These are phyloP conservation scores for Orbilia brochopaga DNA, from an alignment of 2,329 filamentous ascomycete species.

Conservation along the genomic window DNA sequence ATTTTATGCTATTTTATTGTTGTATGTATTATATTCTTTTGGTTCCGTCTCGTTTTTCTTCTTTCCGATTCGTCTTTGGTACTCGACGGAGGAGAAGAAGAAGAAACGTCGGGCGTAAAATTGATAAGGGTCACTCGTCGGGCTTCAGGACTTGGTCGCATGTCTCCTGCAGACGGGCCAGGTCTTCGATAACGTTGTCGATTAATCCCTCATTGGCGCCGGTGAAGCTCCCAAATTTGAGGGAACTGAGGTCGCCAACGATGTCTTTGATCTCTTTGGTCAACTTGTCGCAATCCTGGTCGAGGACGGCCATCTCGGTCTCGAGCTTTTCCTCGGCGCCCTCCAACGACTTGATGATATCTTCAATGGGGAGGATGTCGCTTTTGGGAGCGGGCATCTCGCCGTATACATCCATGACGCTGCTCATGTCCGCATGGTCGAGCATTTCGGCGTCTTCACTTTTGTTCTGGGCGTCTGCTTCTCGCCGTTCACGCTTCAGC, in stretches of 20 bases:
- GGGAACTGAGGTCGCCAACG: slow-evolving; percentile 77
- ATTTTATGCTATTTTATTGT: background rate
- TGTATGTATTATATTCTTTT: no score
- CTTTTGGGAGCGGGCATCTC: slow-evolving; percentile 20
- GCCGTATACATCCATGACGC: slow-evolving; percentile 60
- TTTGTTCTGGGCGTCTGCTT: slow-evolving; percentile 64
- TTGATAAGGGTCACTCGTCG: slow-evolving; percentile 13
- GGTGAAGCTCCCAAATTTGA: slow-evolving; percentile 79
- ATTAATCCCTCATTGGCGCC: slow-evolving; percentile 64
- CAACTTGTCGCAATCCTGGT: slow-evolving; percentile 69
- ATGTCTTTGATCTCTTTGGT: slow-evolving; percentile 69
- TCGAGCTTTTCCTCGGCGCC: slow-evolving; percentile 70
- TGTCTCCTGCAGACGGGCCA: slow-evolving; percentile 68
- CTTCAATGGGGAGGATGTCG: slow-evolving; percentile 29
- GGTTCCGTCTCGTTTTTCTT: background rate
- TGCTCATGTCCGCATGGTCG: slow-evolving; percentile 69
- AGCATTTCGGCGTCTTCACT: slow-evolving; percentile 66
- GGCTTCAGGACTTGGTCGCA: slow-evolving; percentile 61
- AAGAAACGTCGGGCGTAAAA: no score
- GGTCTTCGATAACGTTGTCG: slow-evolving; percentile 69
- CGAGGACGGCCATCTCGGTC: slow-evolving; percentile 68
- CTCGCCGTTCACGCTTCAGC: slow-evolving; percentile 63
- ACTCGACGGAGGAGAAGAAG: no score
- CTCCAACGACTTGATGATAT: slow-evolving; percentile 64
- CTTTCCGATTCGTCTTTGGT: no score